phyloP scores from a whole-genome alignment of 2,329 filamentous ascomycete species.

The Elsinoe ampelina region DNA sequence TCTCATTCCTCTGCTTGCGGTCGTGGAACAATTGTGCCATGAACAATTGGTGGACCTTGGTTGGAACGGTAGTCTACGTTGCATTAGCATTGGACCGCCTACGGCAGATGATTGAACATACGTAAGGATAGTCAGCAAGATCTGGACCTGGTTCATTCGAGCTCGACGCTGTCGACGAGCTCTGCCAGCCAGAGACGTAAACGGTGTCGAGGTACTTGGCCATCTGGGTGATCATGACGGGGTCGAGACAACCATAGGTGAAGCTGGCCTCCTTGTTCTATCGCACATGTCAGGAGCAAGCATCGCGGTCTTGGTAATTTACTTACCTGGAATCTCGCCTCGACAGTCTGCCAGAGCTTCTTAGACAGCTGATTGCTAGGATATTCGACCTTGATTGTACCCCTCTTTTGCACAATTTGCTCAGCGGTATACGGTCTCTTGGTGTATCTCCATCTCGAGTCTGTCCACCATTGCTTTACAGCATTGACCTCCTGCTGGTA shows the following conservation, averaged over 20 bases:
- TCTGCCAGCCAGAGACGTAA: slow-evolving; percentile 98
- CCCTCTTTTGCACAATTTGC: slow-evolving; percentile 92
- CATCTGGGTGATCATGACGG: slow-evolving; percentile 99
- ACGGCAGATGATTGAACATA: slow-evolving; percentile 18
- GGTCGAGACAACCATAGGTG: slow-evolving; percentile 95
- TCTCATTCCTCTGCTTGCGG: slow-evolving; percentile 95
- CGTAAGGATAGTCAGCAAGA: slow-evolving; percentile 84
- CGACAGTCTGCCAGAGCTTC: slow-evolving; percentile 89
- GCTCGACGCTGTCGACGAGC: slow-evolving; percentile 87
- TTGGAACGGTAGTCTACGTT: slow-evolving; percentile 81
- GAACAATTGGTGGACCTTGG: slow-evolving; percentile 96
- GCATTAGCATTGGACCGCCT: neutral
- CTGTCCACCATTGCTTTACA: slow-evolving; percentile 90
- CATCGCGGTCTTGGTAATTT: neutral
- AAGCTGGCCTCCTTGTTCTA: slow-evolving; percentile 78
- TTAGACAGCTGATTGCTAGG: slow-evolving; percentile 81
- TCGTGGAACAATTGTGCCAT: slow-evolving; percentile 99
- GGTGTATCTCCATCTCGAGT: slow-evolving; percentile 86
- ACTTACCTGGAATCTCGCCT: slow-evolving; percentile 71
- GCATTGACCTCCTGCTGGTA: slow-evolving; percentile 76
- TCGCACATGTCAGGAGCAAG: slow-evolving; percentile 14
- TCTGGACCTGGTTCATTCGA: slow-evolving; percentile 95
- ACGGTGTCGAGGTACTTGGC: slow-evolving; percentile 97
- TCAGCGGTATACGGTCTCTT: slow-evolving; percentile 90
- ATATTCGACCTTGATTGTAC: slow-evolving; percentile 82